Conservation (phyloP, 2,329 filamentous ascomycete genomes). For the Sporothrix mexicana region DNA sequence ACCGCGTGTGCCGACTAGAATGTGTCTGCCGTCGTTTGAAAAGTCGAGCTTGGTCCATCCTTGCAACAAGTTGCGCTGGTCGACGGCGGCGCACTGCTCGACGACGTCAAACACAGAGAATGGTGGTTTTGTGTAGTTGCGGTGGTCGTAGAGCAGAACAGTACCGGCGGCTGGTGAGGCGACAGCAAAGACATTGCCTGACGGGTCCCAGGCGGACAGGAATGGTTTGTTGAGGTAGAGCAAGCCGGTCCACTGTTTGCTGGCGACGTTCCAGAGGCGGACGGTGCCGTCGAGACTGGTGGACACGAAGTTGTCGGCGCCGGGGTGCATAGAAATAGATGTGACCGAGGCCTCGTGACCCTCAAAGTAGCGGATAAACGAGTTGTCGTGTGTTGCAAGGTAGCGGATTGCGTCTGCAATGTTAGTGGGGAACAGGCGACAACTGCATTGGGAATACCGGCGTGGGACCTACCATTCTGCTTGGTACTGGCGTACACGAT, state of each 20-base stretch:
- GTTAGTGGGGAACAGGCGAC: neutral
- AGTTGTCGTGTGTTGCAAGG: slow-evolving; percentile 92
- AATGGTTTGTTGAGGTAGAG: slow-evolving; percentile 81
- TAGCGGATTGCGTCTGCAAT: slow-evolving; percentile 76
- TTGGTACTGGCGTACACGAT: slow-evolving; percentile 97
- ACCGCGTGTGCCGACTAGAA: slow-evolving; percentile 84
- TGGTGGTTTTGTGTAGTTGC: slow-evolving; percentile 90
- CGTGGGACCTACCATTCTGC: slow-evolving; percentile 70
- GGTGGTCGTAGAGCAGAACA: slow-evolving; percentile 87
- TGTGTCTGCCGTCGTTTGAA: slow-evolving; percentile 89
- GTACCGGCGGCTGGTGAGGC: slow-evolving; percentile 80
- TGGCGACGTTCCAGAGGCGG: slow-evolving; percentile 85
- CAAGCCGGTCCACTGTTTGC: slow-evolving; percentile 78
- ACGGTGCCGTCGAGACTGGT: slow-evolving; percentile 91
- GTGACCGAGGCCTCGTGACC: slow-evolving; percentile 88
- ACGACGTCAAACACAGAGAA: slow-evolving; percentile 85
- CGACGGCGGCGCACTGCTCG: slow-evolving; percentile 56
- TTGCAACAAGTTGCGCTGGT: slow-evolving; percentile 63
- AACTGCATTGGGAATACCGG: neutral
- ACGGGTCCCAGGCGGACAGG: slow-evolving; percentile 89
- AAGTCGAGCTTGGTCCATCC: slow-evolving; percentile 95
- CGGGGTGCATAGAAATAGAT: slow-evolving; percentile 80
- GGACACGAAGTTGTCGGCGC: slow-evolving; percentile 88
- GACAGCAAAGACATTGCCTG: slow-evolving; percentile 88
- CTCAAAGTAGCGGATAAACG: slow-evolving; percentile 93